Evolutionary conservation across 1,284 basidiomycete genomes (phyloP), one percentile per base, ranked within the genome.

Genomic region (Leccinum griseonigrum): DNA sequence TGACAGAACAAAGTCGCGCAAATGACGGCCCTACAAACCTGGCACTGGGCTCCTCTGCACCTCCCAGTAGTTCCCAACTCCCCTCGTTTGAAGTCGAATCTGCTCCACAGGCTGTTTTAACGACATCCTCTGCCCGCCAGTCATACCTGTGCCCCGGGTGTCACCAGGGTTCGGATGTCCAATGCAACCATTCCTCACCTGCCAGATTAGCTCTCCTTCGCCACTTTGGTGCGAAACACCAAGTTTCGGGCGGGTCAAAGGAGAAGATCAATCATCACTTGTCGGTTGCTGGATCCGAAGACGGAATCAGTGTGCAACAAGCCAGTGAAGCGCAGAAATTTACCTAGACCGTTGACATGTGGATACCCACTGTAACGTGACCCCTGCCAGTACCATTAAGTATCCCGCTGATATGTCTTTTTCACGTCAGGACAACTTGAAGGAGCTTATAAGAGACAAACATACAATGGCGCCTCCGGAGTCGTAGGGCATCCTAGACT

Each of bases 341-440:
- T 64, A 16, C n/a, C 69, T 28, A 53, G 72, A 0, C 22, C 22
- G 22, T 22, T 22, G 22, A 22, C 72, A 70, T 6, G 56, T 54
- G 0, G 69, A 71, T 6, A 70, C 38, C 0, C 69, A 74, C 34
- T 70, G 38, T 62, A 60, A 22, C 22, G 22, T 22, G 22, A 22
- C 43, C 5, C 29, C 3, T 70, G 71, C 50, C 56, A 34, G 3
- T 4, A 58, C 26, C 22, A 22, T 22, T 22, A 22, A 1, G 22
- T 70, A 72, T 53, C 31, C 26, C 3, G 0, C 6, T 14, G 59
- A 10, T 1, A 71, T 50, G 31, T 54, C 60, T 5, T 70, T 74
- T 54, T 70, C 69, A 7, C 71, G 71, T 2, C n/a, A 46, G 38
- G 69, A 70, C 40, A 72, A 36, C 55, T 54, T 59, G 54, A 58